Conservation (phyloP, 2,329 filamentous ascomycete genomes). For the Taxawa tesnikishii region DNA sequence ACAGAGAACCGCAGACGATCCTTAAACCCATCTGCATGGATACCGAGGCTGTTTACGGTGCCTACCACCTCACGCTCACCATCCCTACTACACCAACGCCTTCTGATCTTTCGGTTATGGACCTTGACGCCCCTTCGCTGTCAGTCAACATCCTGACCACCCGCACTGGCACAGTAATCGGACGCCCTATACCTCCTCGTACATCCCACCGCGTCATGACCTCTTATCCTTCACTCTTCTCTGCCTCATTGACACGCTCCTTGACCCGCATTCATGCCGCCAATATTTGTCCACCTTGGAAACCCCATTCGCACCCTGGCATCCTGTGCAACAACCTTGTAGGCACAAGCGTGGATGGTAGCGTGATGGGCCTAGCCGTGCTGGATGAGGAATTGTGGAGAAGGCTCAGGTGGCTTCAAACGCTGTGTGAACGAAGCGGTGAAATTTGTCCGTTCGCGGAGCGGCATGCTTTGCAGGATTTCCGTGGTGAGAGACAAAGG, state of each 20-base stretch:
- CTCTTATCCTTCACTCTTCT: slow-evolving; percentile 22
- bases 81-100: not conserved
- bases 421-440: slow-evolving; percentile 34
- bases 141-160: slow-evolving; percentile 14
- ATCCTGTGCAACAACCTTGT: slow-evolving; percentile 35
- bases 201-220: slow-evolving; percentile 1
- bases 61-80: slow-evolving; percentile 5
- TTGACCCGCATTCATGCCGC: slow-evolving; percentile 39
- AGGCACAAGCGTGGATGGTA: slow-evolving; percentile 39
- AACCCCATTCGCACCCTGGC: slow-evolving; percentile 21
- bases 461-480: slow-evolving; percentile 8
- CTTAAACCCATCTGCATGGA: not conserved
- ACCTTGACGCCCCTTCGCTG: not conserved
- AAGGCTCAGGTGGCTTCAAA: slow-evolving; percentile 62
- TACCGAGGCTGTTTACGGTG: not conserved
- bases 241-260: slow-evolving; percentile 27
- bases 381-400: slow-evolving; percentile 51
- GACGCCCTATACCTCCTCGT: slow-evolving; percentile 9
- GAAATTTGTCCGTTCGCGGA: slow-evolving; percentile 16
- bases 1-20: not conserved
- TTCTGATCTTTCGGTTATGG: not conserved
- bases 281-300: slow-evolving; percentile 26
- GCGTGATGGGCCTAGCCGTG: slow-evolving; percentile 47
- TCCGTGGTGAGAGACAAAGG: slow-evolving; percentile 6
- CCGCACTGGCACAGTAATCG: slow-evolving; percentile 14